Conservation (phyloP, 73 alveolate genomes). For the Paramecium biaurelia region DNA sequence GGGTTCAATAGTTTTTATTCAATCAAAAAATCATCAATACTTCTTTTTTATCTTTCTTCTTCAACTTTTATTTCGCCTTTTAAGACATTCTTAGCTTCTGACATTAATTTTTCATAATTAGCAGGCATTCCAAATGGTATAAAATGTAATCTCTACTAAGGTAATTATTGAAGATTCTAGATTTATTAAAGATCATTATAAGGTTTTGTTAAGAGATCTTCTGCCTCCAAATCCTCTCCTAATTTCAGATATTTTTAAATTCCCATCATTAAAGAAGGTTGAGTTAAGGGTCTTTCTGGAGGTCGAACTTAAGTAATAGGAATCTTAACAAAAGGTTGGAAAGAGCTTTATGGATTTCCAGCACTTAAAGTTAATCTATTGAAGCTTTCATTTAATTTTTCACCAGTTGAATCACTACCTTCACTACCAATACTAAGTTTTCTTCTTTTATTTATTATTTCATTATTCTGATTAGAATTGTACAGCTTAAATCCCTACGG, state of each 20-base stretch:
- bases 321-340: not conserved
- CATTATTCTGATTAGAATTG: not conserved
- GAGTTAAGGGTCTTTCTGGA: not conserved
- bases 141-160: not conserved
- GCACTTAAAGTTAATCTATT: not conserved
- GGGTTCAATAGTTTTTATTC: not conserved
- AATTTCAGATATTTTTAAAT: not conserved
- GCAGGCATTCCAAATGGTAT: constrained; percentile 49
- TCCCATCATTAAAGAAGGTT: not conserved
- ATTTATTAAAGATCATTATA: not conserved
- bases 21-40: not conserved
- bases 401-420: constrained; percentile 52
- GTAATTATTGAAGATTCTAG: not conserved
- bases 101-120: not conserved
- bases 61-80: not conserved
- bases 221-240: not conserved
- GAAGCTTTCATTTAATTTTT: constrained; percentile 38
- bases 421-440: not conserved
- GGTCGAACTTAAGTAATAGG: not conserved
- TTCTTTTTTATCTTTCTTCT: not conserved
- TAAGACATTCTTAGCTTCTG: not conserved
- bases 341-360: not conserved
- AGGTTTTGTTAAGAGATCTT: not conserved
- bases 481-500: not conserved
- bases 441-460: constrained; percentile 6